A percentile compares a stretch with the other conserved stretches of the same genome.
Evolutionary conservation across 1,284 basidiomycete genomes (phyloP).

Genomic region (Tetrapyrgos nigripes): DNA sequence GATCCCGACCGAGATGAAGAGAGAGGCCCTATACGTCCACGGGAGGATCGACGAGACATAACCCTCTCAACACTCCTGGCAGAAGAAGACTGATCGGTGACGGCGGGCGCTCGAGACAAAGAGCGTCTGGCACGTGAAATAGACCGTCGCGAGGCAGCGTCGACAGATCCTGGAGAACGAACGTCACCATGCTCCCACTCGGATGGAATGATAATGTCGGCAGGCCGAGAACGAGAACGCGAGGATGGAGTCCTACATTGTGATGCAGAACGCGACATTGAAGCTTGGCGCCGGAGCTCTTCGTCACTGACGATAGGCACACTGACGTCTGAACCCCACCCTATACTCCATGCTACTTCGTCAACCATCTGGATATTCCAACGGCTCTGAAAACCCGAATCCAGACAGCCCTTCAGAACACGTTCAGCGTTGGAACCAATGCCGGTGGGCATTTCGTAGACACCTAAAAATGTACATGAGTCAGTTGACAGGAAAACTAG

Average conservation of each 20-base stretch:
- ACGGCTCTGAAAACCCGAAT: slow-evolving; percentile 59
- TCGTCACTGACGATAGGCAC: slow-evolving; percentile 33
- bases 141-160: slow-evolving; percentile 45
- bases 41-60: not conserved
- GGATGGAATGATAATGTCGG: slow-evolving; percentile 18
- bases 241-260: slow-evolving; percentile 17
- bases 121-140: slow-evolving; percentile 47
- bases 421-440: slow-evolving; percentile 76
- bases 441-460: slow-evolving; percentile 60
- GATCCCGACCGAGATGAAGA: not conserved
- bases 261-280: slow-evolving; percentile 14
- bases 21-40: not conserved
- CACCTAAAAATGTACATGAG: slow-evolving; percentile 46
- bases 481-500: not conserved
- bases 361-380: slow-evolving; percentile 83
- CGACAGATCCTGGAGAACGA: slow-evolving; percentile 15
- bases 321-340: slow-evolving; percentile 67
- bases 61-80: slow-evolving; percentile 32
- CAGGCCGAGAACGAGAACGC: slow-evolving; percentile 32
- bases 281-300: slow-evolving; percentile 18
- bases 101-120: slow-evolving; percentile 46
- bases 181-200: slow-evolving; percentile 8
- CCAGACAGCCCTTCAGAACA: slow-evolving; percentile 78
- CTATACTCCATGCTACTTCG: slow-evolving; percentile 81
- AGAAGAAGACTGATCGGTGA: slow-evolving; percentile 38